Base-by-base conservation (phyloP, 1,284 basidiomycete genomes). In the Tilletia horrida region DNA sequence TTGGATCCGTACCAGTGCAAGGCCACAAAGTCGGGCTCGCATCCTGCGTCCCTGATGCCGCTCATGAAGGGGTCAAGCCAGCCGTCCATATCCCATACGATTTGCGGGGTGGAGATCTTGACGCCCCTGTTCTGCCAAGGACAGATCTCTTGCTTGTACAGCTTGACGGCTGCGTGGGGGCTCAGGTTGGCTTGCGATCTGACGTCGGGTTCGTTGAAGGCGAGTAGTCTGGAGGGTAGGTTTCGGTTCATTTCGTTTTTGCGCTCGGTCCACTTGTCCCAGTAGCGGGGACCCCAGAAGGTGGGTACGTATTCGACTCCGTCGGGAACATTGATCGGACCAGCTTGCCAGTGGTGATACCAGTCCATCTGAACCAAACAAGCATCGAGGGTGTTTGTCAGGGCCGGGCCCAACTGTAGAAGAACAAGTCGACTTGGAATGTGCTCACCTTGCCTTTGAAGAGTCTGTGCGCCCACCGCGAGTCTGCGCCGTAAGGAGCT, bases 261-360 rank as follows among this genome's bases (percentile, higher is more conserved):
- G 50, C 74, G 71, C 4, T 66, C 25, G 21, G 70, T 65, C 79
- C 79, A 81, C 45, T 73, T 64, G 52, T 50, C 64, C 29, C 44
- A 69, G 62, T 79, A 75, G 11, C 47, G 35, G 0, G 75, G 71
- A 4, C 77, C 79, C 79, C 79, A 81, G 66, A 72, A 76, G 43
- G 70, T 77, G 11, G 79, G 78, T 2, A 81, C 76, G 62, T 72
- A 81, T 44, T 80, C 76, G 62, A 75, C 67, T 21, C 70, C 65
- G 50, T 66, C 66, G 40, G 66, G 48, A 55, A 76, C 70, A 3
- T 66, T 62, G 66, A 76, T 69, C 3, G 65, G 66, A n/a, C 73
- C 79, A 27, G 72, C 71, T 65, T 79, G 70, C 77, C 79, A 80
- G 72, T 80, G 79, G 69, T 76, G 76, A 64, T 79, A 79, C 77